Base-by-base conservation (phyloP, 1,284 basidiomycete species). In the Bjerkandera adusta region DNA sequence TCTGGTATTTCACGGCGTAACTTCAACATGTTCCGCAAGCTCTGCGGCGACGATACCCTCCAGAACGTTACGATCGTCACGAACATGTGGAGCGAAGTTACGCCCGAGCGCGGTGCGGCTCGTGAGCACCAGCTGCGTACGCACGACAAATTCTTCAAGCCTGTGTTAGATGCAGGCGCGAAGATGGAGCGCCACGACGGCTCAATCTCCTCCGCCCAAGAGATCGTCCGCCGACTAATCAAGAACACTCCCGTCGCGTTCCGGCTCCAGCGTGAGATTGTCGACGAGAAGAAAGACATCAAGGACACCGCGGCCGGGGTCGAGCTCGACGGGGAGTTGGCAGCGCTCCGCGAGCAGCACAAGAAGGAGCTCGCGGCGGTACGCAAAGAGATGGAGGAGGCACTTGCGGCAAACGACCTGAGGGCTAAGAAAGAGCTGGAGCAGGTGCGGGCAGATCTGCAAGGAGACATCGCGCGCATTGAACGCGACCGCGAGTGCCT, bases 21-120 rank as follows among this genome's bases (percentile, higher is more conserved):
- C 57, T 74, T 77, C 44, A 63, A 65, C 29, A 67, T 76, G 54
- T 76, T 79, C 57, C 62, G 70, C 33, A 66, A 69, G 43, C 63
- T 79, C 8, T 79, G 77, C 53, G 77, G 76, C 12, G 72, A 75
- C 15, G 60, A 48, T 13, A 65, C 71, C 2, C 63, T 78, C 45
- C 62, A 66, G 33, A 77, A 72, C 47, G 73, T 78, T 18, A 59
- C 75, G 20, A 66, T 79, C 48, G 68, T 70, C 21, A 79, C 75
- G 42, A 77, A 68, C 47, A 75, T 75, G 72, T 79, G 76, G 76
- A 67, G 65, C 15, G 38, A 41, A 1, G 43, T 41, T 7, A n/a
- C 16, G 26, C n/a, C 21, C 18, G 49, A 22, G 1, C 39, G 36
- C 35, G 48, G 37, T n/a, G 37, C 38, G 36, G 30, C 7, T n/a